Percentiles rank a stretch among this genome's conserved stretches.
Conservation (phyloP, 345 rosid genomes). For the Erodium maritimum region DNA sequence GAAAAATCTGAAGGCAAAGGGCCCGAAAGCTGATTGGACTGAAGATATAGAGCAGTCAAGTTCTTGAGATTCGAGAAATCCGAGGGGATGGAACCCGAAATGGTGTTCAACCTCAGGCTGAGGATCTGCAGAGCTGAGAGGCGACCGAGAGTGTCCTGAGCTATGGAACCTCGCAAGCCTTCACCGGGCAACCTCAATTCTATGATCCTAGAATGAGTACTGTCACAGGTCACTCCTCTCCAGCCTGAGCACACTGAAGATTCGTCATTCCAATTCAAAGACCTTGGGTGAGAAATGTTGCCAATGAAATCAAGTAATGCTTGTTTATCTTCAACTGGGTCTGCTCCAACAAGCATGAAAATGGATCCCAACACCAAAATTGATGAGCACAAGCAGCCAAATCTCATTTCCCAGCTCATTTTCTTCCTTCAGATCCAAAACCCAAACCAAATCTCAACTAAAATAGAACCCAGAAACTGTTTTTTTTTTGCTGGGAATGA, state of each 20-base stretch:
- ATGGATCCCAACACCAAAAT: constrained; percentile 26
- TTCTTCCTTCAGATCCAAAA: background rate
- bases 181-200: constrained; percentile 49
- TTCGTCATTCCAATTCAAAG: constrained; percentile 56
- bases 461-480: too few species aligned
- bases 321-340: constrained; percentile 52
- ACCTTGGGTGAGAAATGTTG: constrained; percentile 39
- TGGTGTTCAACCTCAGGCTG: constrained; percentile 58
- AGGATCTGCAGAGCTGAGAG: constrained; percentile 52
- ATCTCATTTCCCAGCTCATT: background rate
- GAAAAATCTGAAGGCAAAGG: constrained; percentile 55
- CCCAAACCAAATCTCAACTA: too few species aligned
- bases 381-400: background rate
- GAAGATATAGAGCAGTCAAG: constrained; percentile 56
- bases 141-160: constrained; percentile 42
- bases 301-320: constrained; percentile 59
- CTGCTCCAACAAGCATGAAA: constrained; percentile 22
- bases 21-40: constrained; percentile 55
- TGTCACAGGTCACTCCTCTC: constrained; percentile 67
- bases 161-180: constrained; percentile 44
- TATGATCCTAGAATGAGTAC: constrained; percentile 38
- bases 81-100: constrained; percentile 58
- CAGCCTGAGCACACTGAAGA: constrained; percentile 52
- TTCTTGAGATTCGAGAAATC: constrained; percentile 45
- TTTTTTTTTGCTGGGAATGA: too few species aligned